Evolutionary conservation across 495 filamentous ascomycete genomes (phyloP).

Genomic region (Xylaria castorea): DNA sequence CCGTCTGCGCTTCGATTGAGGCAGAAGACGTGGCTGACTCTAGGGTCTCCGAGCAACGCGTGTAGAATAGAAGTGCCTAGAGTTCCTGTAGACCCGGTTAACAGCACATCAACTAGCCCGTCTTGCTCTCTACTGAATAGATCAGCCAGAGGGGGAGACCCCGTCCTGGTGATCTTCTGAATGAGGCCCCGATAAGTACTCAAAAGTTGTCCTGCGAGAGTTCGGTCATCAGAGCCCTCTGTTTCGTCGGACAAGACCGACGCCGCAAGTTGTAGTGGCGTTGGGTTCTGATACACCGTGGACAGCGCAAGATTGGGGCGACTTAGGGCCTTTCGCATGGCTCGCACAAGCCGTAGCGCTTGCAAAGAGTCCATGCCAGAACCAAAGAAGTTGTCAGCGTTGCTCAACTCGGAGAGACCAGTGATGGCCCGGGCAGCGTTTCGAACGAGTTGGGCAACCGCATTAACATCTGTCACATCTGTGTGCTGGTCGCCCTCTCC

Average conservation of each 20-base stretch:
- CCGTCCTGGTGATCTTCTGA: neutral
- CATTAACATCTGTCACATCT: neutral
- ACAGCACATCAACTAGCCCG: conserved; percentile 48
- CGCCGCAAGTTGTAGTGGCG: conserved; percentile 34
- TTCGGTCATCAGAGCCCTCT: no score
- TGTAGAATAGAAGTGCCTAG: conserved; percentile 63
- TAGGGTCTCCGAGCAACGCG: conserved; percentile 38
- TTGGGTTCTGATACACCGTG: conserved; percentile 44
- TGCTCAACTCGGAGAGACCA: conserved; percentile 28
- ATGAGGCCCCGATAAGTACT: neutral
- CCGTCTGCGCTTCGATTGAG: conserved; percentile 58
- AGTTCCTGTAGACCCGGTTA: conserved; percentile 67
- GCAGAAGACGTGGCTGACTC: conserved; percentile 58
- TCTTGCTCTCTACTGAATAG: conserved; percentile 30
- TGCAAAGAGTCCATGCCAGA: conserved; percentile 58
- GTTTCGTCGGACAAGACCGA: no score
- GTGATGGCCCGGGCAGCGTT: conserved; percentile 15
- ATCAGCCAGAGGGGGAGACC: conserved; percentile 10
- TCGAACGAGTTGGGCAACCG: neutral
- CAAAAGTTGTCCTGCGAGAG: no score
- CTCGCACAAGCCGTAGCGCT: conserved; percentile 36
- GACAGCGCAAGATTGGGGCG: conserved; percentile 29
- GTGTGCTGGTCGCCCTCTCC: neutral
- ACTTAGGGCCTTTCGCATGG: conserved; percentile 30
- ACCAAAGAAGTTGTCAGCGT: conserved; percentile 47